Evolutionary conservation across 495 filamentous ascomycete genomes (phyloP).

Genomic region (Cercophora newfieldiana): DNA sequence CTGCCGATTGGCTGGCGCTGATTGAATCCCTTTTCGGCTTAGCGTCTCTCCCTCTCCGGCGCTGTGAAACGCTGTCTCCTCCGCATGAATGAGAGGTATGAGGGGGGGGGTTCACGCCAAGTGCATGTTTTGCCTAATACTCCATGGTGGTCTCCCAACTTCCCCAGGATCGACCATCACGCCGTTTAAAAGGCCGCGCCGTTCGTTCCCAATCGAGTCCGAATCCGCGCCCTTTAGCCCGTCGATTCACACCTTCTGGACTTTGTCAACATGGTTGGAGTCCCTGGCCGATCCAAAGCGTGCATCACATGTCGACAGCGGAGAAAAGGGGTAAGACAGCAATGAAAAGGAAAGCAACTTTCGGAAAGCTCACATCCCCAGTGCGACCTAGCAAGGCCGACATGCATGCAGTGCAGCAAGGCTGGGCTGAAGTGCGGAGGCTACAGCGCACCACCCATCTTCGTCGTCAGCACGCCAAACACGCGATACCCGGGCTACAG

Average conservation of each 20-base stretch:
- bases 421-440: neutral
- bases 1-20: neutral
- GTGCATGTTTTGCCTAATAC: neutral
- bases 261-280: neutral
- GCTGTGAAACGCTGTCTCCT: neutral
- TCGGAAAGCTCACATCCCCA: neutral
- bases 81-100: neutral
- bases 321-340: slow-evolving; percentile 7
- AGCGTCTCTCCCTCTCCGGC: neutral
- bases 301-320: slow-evolving; percentile 5
- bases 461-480: slow-evolving; percentile 3
- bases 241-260: neutral
- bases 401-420: neutral
- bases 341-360: neutral
- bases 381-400: neutral
- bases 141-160: no score
- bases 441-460: neutral
- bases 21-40: neutral
- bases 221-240: neutral
- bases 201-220: neutral
- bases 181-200: neutral
- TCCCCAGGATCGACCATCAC: no score
- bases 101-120: no score
- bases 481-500: neutral
- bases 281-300: slow-evolving; percentile 12